Evolutionary conservation across 2,329 filamentous ascomycete genomes (phyloP).

Genomic region (Aspergillus sojae): DNA sequence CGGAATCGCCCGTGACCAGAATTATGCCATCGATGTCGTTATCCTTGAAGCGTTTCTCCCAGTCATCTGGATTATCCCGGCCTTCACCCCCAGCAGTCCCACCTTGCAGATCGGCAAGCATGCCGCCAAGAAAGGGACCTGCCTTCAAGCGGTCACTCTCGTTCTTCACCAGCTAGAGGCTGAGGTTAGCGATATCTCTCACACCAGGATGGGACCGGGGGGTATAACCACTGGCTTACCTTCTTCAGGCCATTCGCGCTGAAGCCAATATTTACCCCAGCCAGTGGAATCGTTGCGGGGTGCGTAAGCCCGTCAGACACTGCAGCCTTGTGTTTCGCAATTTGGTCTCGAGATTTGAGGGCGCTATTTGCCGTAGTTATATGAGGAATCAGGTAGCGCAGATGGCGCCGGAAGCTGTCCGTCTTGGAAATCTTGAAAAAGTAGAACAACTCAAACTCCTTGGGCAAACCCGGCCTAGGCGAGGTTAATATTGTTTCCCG

Average conservation of each 20-base stretch:
- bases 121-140: constrained; percentile 6
- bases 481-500: background rate
- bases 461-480: background rate
- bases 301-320: background rate
- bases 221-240: background rate
- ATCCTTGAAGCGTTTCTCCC: constrained; percentile 2
- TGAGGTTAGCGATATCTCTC: background rate
- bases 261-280: background rate
- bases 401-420: constrained; percentile 12
- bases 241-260: background rate
- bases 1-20: background rate
- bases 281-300: background rate
- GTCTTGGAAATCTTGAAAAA: constrained; percentile 18
- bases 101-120: constrained; percentile 14
- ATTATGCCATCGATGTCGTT: constrained; percentile 7
- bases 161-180: constrained; percentile 7
- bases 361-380: constrained; percentile 17
- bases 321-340: background rate
- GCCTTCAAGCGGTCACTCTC: background rate
- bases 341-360: background rate
- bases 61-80: constrained; percentile 15
- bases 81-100: constrained; percentile 12
- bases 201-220: background rate
- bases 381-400: constrained; percentile 11
- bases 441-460: constrained; percentile 9